A percentile compares a stretch with the other conserved stretches of the same genome.
Evolutionary conservation across 73 alveolate genomes (phyloP).

Genomic region (Paramecium tetraurelia): DNA sequence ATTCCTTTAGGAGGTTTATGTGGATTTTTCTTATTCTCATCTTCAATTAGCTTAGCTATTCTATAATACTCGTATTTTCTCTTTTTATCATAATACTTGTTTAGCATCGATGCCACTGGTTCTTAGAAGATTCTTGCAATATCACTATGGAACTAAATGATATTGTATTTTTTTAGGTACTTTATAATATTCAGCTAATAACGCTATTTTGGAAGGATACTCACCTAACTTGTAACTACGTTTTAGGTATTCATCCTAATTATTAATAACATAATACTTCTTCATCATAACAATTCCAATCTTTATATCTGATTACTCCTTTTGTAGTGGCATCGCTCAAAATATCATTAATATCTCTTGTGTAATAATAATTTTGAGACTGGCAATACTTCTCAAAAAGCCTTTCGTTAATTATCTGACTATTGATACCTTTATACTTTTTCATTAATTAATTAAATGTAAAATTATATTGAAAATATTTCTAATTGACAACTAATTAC

Average conservation of each 20-base stretch:
- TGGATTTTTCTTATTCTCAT: conserved; percentile 62
- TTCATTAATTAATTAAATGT: not conserved
- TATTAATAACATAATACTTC: not conserved
- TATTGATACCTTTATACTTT: not conserved
- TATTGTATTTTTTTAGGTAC: not conserved
- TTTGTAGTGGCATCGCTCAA: not conserved
- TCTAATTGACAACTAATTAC: not conserved
- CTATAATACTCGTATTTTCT: conserved; percentile 58
- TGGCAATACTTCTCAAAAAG: conserved; percentile 15
- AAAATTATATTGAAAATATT: not conserved
- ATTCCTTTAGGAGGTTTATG: conserved; percentile 62
- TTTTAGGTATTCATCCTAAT: conserved; percentile 54
- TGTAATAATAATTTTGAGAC: conserved; percentile 33
- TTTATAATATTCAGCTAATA: conserved; percentile 56
- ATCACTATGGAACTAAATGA: conserved; percentile 44
- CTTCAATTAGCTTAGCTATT: conserved; percentile 60
- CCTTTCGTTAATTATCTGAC: not conserved
- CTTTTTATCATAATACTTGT: conserved; percentile 57
- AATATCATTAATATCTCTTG: conserved; percentile 37
- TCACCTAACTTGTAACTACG: conserved; percentile 29
- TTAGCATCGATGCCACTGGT: conserved; percentile 44
- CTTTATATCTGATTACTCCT: conserved; percentile 22
- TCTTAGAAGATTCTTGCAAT: conserved; percentile 57
- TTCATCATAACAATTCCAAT: conserved; percentile 32
- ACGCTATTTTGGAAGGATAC: conserved; percentile 52